Base-by-base conservation (phyloP, 495 filamentous ascomycete genomes). In the Tuber borchii region DNA sequence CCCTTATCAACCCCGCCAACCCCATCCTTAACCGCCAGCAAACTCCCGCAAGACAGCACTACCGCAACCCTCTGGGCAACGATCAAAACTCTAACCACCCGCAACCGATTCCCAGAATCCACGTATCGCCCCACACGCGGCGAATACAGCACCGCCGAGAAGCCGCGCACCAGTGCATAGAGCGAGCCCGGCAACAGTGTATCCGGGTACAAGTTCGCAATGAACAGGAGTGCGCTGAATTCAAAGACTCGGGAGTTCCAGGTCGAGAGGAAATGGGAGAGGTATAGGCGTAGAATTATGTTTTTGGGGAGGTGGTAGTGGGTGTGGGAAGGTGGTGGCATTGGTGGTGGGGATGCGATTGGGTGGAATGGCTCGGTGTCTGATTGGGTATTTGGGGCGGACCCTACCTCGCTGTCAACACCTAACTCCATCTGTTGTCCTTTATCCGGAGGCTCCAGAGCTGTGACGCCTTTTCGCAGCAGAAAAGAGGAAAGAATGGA, bases 191-290 rank as follows among this genome's bases (percentile, higher is more conserved):
- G 84, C 48, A 86, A 81, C 68, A 91, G 82, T 0, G 86, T 90
- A 31, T 84, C 86, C 0, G 88, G 88, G 79, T 85, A 90, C 69
- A 89, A 86, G 0, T 85, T 75, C 0, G 90, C 89, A 34, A 91
- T 85, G 82, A 88, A 91, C 19, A 90, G 83, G 8, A 90, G 87
- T 4, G 88, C 87, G 19, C 85, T 89, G 72, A 90, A 90, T 80
- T 92, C 90, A 83, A 91, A 92, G 70, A 88, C 83, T 69, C 90
- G 86, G 1, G 90, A 89, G 79, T 92, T 92, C 90, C 90, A 92
- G 73, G 90, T 87, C 7, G 90, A 91, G 0, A 91, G 86, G 74
- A 87, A 85, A 81, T 91, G 90, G 0, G 90, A 89, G 31, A 85
- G 83, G 77, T 89, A 90, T 1, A 88, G 51, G 51, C 51, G 51